Evolutionary conservation across 257 asterid genomes (phyloP).

Genomic region (Solanum stenotomum): DNA sequence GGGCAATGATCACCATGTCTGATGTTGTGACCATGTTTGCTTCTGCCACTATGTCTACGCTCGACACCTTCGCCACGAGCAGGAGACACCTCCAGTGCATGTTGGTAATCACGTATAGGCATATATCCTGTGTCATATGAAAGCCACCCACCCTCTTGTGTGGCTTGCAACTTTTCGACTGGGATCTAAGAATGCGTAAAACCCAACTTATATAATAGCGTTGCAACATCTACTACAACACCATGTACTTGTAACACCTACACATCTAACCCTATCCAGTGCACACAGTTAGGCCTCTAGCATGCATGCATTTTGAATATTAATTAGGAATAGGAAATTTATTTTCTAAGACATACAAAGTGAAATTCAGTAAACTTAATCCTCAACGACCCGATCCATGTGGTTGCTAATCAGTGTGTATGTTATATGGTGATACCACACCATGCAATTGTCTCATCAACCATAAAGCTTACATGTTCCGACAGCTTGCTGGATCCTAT

Average conservation of each 20-base stretch:
- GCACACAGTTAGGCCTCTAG: neutral
- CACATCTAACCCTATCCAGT: neutral
- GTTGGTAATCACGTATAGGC: neutral
- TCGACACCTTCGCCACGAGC: neutral
- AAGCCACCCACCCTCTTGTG: neutral
- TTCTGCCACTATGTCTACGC: neutral
- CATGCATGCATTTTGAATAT: neutral
- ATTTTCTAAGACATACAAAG: neutral
- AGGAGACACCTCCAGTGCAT: neutral
- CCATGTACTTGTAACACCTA: neutral
- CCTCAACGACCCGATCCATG: neutral
- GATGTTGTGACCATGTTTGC: neutral
- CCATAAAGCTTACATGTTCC: neutral
- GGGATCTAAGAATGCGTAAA: neutral
- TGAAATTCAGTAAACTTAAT: neutral
- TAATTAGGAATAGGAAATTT: neutral
- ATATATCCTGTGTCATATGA: neutral
- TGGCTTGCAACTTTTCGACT: neutral
- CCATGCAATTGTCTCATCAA: neutral
- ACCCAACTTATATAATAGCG: neutral
- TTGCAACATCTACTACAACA: neutral
- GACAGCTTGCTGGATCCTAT: neutral
- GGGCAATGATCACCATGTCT: neutral
- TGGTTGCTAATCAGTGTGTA: neutral
- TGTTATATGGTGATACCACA: neutral